Evolutionary conservation across 2,329 filamentous ascomycete species (phyloP), one percentile per base, ranked within the genome.

Genomic region (Biscogniauxia sp.): DNA sequence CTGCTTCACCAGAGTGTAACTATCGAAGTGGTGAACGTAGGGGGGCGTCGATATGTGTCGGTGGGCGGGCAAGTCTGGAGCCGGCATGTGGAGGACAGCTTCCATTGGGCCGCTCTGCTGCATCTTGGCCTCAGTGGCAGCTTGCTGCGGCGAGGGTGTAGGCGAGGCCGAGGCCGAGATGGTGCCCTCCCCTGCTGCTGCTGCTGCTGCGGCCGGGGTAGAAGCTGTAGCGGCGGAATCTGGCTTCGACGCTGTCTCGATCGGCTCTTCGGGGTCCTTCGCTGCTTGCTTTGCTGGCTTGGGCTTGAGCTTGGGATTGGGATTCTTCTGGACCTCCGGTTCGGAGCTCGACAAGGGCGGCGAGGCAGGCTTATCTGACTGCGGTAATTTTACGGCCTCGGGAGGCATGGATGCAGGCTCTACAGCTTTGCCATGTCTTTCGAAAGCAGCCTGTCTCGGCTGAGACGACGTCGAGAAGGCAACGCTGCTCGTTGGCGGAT

Each of bases 11-110:
- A 98, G 84, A 15, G 87, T 88, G 76, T 95, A 99, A 23, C 89
- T 97, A 77, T 99, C 94, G 76, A 99, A 99, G 77, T 98, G 93
- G 78, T 99, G 95, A 37, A 97, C 88, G 72, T 97, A 96, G 1
- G 88, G 90, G 7, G 91, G 86, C 0, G 91, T 84, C 54, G 86
- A 82, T 72, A 90, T 84, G 72, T 93, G 88, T 4, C 89, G 89
- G 20, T 68, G 72, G 3, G 65, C 66, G 20, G 61, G 59, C 19
- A 51, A 23, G 51, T 68, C 63, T n/a, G 76, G 75, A 17, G 72
- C 72, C 23, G 72, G 74, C 67, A 74, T 75, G 64, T 76, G 73
- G 4, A 80, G 68, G 5, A 86, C 80, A 1, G 80, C 80, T 60
- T 85, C 82, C 61, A 84, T 78, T 1, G 81, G 80, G 1, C 80